Evolutionary conservation across 1,284 basidiomycete genomes (phyloP).

Genomic region (Ustilago sp.): DNA sequence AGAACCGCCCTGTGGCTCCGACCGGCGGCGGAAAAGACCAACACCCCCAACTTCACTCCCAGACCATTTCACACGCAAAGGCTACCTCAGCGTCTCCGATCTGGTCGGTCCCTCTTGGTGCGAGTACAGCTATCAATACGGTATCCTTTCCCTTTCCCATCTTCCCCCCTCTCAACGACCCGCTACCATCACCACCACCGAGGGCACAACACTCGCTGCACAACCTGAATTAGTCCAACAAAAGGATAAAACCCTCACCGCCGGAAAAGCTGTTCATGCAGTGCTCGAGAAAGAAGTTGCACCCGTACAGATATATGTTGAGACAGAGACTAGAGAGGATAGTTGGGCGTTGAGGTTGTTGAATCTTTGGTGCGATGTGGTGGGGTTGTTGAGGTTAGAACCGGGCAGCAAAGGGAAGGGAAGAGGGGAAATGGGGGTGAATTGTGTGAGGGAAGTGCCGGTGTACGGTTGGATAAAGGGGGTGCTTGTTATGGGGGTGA

Average conservation of each 20-base stretch:
- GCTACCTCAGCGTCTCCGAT: slow-evolving; percentile 61
- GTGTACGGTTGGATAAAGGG: slow-evolving; percentile 62
- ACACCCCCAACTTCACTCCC: slow-evolving; percentile 33
- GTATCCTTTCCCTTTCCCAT: slow-evolving; percentile 53
- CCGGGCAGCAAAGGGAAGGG: slow-evolving; percentile 6
- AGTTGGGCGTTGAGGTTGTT: slow-evolving; percentile 78
- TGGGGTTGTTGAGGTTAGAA: slow-evolving; percentile 12
- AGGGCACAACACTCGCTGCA: slow-evolving; percentile 45
- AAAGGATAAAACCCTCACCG: slow-evolving; percentile 46
- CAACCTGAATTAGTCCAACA: slow-evolving; percentile 26
- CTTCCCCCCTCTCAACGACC: slow-evolving; percentile 56
- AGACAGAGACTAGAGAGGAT: slow-evolving; percentile 75
- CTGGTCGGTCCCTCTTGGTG: slow-evolving; percentile 65
- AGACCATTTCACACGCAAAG: slow-evolving; percentile 47
- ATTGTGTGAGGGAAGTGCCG: slow-evolving; percentile 57
- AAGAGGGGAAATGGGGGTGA: slow-evolving; percentile 14
- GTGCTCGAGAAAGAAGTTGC: slow-evolving; percentile 81
- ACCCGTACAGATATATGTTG: slow-evolving; percentile 73
- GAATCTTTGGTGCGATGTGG: slow-evolving; percentile 50
- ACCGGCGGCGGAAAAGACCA: slow-evolving; percentile 1
- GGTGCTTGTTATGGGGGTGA: slow-evolving; percentile 58
- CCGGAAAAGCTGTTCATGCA: slow-evolving; percentile 77
- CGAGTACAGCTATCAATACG: slow-evolving; percentile 62
- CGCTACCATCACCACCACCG: slow-evolving; percentile 50
- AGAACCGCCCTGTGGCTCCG: not conserved